Evolutionary conservation across 2,329 filamentous ascomycete genomes (phyloP).

Genomic region (Microcera coccophila): DNA sequence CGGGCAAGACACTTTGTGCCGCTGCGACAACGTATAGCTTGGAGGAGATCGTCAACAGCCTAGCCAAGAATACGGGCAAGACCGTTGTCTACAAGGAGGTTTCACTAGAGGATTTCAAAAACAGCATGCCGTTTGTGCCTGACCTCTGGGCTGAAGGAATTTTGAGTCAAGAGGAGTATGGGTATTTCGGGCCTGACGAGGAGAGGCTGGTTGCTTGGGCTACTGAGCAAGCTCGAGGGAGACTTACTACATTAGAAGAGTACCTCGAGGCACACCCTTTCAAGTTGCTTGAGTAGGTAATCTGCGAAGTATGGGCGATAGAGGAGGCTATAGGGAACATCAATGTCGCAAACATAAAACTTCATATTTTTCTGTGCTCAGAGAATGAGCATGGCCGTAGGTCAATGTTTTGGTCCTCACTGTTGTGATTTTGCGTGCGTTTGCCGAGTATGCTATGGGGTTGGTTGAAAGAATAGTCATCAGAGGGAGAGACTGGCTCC

Average conservation of each 20-base stretch:
- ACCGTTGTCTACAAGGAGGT: constrained; percentile 22
- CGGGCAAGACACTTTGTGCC: constrained; percentile 42
- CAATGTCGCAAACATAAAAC: too few species aligned
- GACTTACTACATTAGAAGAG: constrained; percentile 19
- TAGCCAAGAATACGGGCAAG: constrained; percentile 40
- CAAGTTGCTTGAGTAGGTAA: constrained; percentile 18
- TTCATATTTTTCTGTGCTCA: too few species aligned
- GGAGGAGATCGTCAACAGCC: constrained; percentile 36
- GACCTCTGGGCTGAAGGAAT: constrained; percentile 13
- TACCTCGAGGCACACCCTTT: constrained; percentile 16
- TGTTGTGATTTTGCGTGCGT: too few species aligned
- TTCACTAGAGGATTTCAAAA: constrained; percentile 15
- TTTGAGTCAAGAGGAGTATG: constrained; percentile 15
- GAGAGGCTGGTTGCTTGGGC: constrained; percentile 20
- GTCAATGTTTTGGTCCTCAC: too few species aligned
- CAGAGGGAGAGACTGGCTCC: too few species aligned
- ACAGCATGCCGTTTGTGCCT: constrained; percentile 7
- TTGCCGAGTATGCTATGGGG: too few species aligned
- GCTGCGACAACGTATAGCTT: constrained; percentile 38
- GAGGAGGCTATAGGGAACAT: too few species aligned
- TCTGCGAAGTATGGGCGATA: constrained; percentile 12
- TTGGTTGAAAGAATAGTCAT: too few species aligned
- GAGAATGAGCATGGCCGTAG: too few species aligned
- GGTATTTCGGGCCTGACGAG: constrained; percentile 18
- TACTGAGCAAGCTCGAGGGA: constrained; percentile 16